phyloP scores from a whole-genome alignment of 306 rosid genomes.

The Gastrolobium bilobum region DNA sequence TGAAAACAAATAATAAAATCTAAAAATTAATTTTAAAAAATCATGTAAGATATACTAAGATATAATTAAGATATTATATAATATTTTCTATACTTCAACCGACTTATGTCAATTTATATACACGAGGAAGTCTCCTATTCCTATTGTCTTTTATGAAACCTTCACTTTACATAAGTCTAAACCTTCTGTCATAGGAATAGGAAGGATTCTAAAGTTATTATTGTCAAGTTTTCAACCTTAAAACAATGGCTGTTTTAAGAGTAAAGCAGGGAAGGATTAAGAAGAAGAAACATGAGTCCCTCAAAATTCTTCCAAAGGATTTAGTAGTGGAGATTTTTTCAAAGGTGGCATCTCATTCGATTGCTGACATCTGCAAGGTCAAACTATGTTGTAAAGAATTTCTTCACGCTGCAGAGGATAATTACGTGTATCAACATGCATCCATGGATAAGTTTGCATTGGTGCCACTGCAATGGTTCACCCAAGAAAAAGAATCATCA shows the following conservation, averaged over 20 bases:
- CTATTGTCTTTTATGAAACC: no score
- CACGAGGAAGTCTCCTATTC: no score
- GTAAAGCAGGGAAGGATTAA: neutral
- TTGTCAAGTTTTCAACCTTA: neutral
- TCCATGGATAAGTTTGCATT: constrained; percentile 34
- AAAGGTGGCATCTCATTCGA: constrained; percentile 51
- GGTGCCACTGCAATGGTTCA: constrained; percentile 57
- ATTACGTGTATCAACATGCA: constrained; percentile 47
- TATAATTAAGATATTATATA: no score
- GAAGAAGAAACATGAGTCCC: neutral
- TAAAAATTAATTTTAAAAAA: no score
- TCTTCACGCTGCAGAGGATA: constrained; percentile 31
- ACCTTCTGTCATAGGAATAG: no score
- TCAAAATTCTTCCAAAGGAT: constrained; percentile 50
- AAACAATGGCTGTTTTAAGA: constrained; percentile 41
- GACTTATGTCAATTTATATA: no score
- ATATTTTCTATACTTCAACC: no score
- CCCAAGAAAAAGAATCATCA: neutral
- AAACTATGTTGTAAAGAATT: constrained; percentile 52
- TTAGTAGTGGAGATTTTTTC: constrained; percentile 44
- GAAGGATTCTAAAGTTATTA: neutral
- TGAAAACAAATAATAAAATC: no score
- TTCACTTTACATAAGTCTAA: no score
- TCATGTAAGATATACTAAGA: no score
- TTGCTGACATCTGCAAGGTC: constrained; percentile 39